Conservation (phyloP, 2,329 filamentous ascomycete genomes). For the Neoascochyta sp. region DNA sequence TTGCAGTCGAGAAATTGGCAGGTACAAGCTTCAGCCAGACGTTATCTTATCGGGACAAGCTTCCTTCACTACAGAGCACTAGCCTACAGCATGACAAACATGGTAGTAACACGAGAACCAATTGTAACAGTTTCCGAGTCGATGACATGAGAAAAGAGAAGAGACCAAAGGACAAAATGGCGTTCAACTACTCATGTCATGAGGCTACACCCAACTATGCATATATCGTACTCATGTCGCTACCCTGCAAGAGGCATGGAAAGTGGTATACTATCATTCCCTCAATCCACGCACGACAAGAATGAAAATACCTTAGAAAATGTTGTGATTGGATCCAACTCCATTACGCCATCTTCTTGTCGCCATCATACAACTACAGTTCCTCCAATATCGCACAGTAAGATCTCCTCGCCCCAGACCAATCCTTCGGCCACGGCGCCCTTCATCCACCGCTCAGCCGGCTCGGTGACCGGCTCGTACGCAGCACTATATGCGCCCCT, state of each 20-base stretch:
- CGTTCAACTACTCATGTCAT: too few species aligned
- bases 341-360: too few species aligned
- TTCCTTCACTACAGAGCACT: too few species aligned
- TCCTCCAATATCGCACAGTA: slow-evolving; percentile 47
- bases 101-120: too few species aligned
- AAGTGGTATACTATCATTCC: slow-evolving; percentile 1
- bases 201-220: too few species aligned
- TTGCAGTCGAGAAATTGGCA: slow-evolving; percentile 6
- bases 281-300: background rate
- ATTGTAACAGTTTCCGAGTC: too few species aligned
- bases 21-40: background rate
- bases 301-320: too few species aligned
- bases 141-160: too few species aligned
- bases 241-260: too few species aligned
- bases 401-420: slow-evolving; percentile 38
- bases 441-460: slow-evolving; percentile 45
- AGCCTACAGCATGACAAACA: too few species aligned
- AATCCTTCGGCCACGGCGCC: slow-evolving; percentile 43
- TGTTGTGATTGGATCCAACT: background rate
- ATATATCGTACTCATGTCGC: too few species aligned
- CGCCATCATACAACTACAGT: slow-evolving; percentile 40
- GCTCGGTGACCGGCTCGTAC: slow-evolving; percentile 51
- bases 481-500: slow-evolving; percentile 44
- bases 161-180: too few species aligned
- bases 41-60: background rate